Evolutionary conservation across 164 flowering plant species (phyloP), one percentile per base, ranked within the genome.

Genomic region (Piper longum): DNA sequence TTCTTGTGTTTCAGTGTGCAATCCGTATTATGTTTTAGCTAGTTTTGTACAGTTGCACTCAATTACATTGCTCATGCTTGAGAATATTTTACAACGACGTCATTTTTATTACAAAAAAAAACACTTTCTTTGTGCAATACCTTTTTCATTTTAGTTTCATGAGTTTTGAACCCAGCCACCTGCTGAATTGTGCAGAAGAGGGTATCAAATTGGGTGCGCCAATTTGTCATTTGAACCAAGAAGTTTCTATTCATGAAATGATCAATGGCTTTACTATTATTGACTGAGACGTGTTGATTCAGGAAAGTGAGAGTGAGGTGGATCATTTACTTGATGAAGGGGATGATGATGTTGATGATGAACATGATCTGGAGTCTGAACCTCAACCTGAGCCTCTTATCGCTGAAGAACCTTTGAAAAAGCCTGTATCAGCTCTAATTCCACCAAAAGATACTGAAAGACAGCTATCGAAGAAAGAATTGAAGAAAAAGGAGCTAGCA

Each of bases 221-320:
- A 2, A 26, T 26, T 26, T 26, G 36, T 48, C 14, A 48, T 48
- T 48, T 48, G 52, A 48, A 48, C 9, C 6, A 9, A 44, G 48
- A 44, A 44, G 14, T 2, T 48, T 48, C 3, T 48, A 48, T 48
- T 48, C 52, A 9, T 48, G 52, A 12, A 48, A 48, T 48, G 41
- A 26, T 57, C 52, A 56, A 43, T 4, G 4, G 48, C 16, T 26
- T 26, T 26, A 26, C 36, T 3, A 45, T 61, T 48, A 9, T 14
- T 45, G n/a, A 62, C 41, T 57, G 41, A 42, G 16, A 4, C 3
- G 14, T 42, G 41, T n/a, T 11, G 16, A 60, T 61, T 14, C 82
- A 91, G 96, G 96, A 87, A 62, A 86, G 83, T 71, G 96, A 91
- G 62, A 91, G 91, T 71, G 96, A 89, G 58, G 96, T 83, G 14